Base-by-base conservation (phyloP, 257 asterid species). In the Haberlea rhodopensis region DNA sequence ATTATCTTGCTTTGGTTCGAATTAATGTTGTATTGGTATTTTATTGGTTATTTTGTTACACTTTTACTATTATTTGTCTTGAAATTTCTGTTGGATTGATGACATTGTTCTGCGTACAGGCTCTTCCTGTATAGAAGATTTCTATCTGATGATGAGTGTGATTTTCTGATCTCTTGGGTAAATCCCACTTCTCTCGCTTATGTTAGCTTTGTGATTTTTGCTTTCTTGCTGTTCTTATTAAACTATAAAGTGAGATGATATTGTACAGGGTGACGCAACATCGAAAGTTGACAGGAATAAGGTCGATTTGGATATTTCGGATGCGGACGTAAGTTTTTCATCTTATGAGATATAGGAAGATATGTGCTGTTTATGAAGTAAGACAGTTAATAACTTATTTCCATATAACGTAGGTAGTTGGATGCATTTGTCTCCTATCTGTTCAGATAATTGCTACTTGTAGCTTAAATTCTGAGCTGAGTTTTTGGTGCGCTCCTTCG, bases 101-200 rank as follows among this genome's bases (percentile, higher is more conserved):
- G 69, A 71, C 63, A 55, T 65, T 60, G n/a, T 74, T 76, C 25
- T 77, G 74, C 70, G 74, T 52, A 67, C 90, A 88, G 95, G 95
- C 89, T 80, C 32, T 91, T 91, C 79, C 76, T 83, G 56, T 91
- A 91, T 68, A 67, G 71, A 75, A 76, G 74, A 67, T 91, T 88
- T 77, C 81, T 91, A 5, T 77, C 95, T 10, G 84, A 74, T n/a
- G 87, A 81, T 69, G 98, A 91, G 78, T 84, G 88, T 76, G 95
- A 86, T 72, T 71, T 78, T 76, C 83, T 91, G 62, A 82, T 86
- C 28, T 76, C 81, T 60, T 57, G 61, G 89, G 96, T 88, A 81
- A 71, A 53, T 75, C 66, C 63, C 55, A 68, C 57, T 26, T 51
- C 69, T 71, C 52, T n/a, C 29, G 26, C 56, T 57, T 54, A 26